A percentile compares a stretch with the other conserved stretches of the same genome.
Evolutionary conservation across 768 basidiomycete species (phyloP).

Genomic region (Rhodotorula paludigena): DNA sequence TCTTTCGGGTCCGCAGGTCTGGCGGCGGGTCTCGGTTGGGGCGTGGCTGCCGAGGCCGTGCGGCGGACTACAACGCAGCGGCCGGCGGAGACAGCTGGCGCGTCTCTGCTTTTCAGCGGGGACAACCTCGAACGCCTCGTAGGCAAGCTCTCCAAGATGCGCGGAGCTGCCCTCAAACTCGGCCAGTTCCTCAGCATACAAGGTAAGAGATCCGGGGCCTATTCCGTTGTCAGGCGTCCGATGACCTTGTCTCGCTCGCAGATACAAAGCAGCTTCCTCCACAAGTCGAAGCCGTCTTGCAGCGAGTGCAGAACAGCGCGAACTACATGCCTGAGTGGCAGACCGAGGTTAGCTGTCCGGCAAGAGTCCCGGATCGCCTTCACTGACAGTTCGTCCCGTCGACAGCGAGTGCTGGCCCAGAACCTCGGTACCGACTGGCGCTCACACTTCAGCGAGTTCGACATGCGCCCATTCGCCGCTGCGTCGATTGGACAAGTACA

Average conservation of each 20-base stretch:
- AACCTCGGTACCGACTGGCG: conserved; percentile 68
- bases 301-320: conserved; percentile 86
- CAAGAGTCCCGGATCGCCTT: no score
- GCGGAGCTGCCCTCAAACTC: conserved; percentile 90
- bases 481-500: conserved; percentile 98
- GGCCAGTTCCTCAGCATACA: conserved; percentile 98
- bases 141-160: conserved; percentile 86
- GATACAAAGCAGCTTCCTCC: conserved; percentile 83
- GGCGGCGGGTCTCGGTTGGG: conserved; percentile 79
- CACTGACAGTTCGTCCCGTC: not conserved
- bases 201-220: no score
- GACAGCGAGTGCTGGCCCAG: no score
- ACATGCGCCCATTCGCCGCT: conserved; percentile 82
- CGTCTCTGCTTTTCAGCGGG: conserved; percentile 78
- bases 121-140: conserved; percentile 85
- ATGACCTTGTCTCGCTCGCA: conserved; percentile 45
- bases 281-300: conserved; percentile 80
- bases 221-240: conserved; percentile 8
- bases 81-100: no score
- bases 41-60: conserved; percentile 83
- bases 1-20: conserved; percentile 58
- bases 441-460: conserved; percentile 65
- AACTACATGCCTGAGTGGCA: conserved; percentile 99
- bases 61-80: no score
- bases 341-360: conserved; percentile 74